Percentiles rank a stretch among this genome's conserved stretches.
These are phyloP conservation scores for Iris pallida DNA, from an alignment of 116 monocot species.

Conservation along the genomic window DNA sequence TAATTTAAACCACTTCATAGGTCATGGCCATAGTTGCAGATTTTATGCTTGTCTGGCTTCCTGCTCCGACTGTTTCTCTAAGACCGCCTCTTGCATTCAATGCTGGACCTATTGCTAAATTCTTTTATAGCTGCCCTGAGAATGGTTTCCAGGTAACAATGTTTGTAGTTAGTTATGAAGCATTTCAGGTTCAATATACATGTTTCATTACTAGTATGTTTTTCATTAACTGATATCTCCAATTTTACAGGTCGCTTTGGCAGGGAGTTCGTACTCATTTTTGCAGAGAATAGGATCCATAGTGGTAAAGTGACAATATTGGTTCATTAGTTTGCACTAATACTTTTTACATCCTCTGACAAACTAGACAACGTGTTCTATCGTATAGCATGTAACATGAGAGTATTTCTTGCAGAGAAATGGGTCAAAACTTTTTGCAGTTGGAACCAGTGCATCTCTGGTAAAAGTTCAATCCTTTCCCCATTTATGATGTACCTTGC, in stretches of 20 bases:
- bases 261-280: slow-evolving; percentile 85
- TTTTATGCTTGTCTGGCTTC: slow-evolving; percentile 95
- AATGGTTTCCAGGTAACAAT: slow-evolving; percentile 72
- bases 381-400: neutral
- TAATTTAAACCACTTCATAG: slow-evolving; percentile 19
- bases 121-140: slow-evolving; percentile 71
- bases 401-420: slow-evolving; percentile 55
- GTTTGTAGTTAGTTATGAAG: neutral
- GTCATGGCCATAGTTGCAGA: slow-evolving; percentile 84
- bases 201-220: neutral
- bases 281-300: slow-evolving; percentile 93
- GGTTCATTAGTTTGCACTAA: neutral
- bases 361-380: neutral
- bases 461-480: slow-evolving; percentile 29
- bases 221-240: neutral
- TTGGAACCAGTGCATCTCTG: slow-evolving; percentile 92
- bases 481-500: neutral
- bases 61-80: slow-evolving; percentile 75
- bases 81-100: slow-evolving; percentile 46
- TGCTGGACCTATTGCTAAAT: slow-evolving; percentile 59
- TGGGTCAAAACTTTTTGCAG: slow-evolving; percentile 84
- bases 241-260: slow-evolving; percentile 74
- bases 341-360: neutral
- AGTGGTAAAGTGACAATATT: slow-evolving; percentile 43
- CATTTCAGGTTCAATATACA: neutral